A percentile compares a stretch with the other conserved stretches of the same genome.
phyloP scores from a whole-genome alignment of 176 grass and related monocot species.

The Carex cristatella region DNA sequence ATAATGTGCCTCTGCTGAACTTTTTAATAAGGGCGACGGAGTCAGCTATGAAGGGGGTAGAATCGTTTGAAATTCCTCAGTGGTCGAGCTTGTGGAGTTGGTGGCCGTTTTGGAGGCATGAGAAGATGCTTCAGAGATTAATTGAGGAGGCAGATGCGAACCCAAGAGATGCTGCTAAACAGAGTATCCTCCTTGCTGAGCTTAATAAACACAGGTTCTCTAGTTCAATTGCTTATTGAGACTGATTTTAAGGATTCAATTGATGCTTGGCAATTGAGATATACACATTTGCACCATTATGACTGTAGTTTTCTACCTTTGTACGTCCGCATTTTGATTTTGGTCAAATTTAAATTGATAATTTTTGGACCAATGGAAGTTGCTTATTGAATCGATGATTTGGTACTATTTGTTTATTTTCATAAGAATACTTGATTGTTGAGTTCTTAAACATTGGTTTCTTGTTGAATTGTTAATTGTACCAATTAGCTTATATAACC shows the following conservation, averaged over 20 bases:
- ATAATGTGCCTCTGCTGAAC: constrained; percentile 32
- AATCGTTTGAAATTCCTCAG: constrained; percentile 45
- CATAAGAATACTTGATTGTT: neutral
- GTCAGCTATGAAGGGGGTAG: constrained; percentile 36
- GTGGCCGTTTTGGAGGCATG: constrained; percentile 85
- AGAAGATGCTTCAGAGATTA: constrained; percentile 51
- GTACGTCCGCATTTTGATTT: neutral
- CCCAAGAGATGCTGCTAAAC: constrained; percentile 62
- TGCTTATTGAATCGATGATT: neutral
- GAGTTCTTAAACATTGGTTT: neutral
- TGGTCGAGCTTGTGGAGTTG: constrained; percentile 89
- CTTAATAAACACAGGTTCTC: constrained; percentile 83
- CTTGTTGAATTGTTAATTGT: neutral
- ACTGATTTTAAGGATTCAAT: neutral
- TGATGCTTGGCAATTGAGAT: neutral
- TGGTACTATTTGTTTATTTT: neutral
- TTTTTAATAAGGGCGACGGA: constrained; percentile 39
- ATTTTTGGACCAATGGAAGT: neutral
- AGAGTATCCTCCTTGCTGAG: constrained; percentile 79
- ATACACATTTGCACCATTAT: neutral
- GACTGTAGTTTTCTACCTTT: neutral
- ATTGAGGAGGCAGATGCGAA: constrained; percentile 89
- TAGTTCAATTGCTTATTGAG: neutral
- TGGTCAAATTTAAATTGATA: neutral
- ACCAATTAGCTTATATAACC: neutral